These are phyloP conservation scores for Sordaria brevicollis DNA, from an alignment of 495 filamentous ascomycete species.

Conservation along the genomic window DNA sequence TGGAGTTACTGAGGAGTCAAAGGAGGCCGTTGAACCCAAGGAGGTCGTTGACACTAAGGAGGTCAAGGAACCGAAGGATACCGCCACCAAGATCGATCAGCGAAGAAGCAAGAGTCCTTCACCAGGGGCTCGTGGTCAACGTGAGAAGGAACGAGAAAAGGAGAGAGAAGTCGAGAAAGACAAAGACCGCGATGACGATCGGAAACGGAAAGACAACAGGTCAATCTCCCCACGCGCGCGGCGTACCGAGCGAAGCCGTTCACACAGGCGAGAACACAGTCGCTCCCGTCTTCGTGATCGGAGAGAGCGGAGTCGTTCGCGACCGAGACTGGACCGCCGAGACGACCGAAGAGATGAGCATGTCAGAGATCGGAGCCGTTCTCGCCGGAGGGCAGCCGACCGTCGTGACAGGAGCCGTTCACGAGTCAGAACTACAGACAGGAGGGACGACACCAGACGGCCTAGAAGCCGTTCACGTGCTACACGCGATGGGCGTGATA, in stretches of 20 bases:
- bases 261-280: slow-evolving; percentile 12
- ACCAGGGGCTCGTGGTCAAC: slow-evolving; percentile 17
- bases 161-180: slow-evolving; percentile 24
- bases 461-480: slow-evolving; percentile 26
- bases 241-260: slow-evolving; percentile 15
- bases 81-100: slow-evolving; percentile 18
- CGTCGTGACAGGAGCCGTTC: slow-evolving; percentile 23
- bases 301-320: slow-evolving; percentile 32
- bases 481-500: slow-evolving; percentile 14
- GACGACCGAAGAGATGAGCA: slow-evolving; percentile 17
- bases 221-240: slow-evolving; percentile 16
- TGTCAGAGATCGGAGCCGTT: slow-evolving; percentile 18
- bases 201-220: slow-evolving; percentile 12
- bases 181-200: slow-evolving; percentile 14
- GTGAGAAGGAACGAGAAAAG: slow-evolving; percentile 17
- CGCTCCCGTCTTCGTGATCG: slow-evolving; percentile 20
- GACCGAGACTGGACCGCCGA: slow-evolving; percentile 12
- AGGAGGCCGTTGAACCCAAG: slow-evolving; percentile 13
- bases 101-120: slow-evolving; percentile 26
- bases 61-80: slow-evolving; percentile 12
- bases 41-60: slow-evolving; percentile 16
- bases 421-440: slow-evolving; percentile 17
- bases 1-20: slow-evolving; percentile 7
- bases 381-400: slow-evolving; percentile 14
- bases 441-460: slow-evolving; percentile 15